Evolutionary conservation across 768 basidiomycete genomes (phyloP), one percentile per base, ranked within the genome.

Genomic region (Lentinula aciculospora): DNA sequence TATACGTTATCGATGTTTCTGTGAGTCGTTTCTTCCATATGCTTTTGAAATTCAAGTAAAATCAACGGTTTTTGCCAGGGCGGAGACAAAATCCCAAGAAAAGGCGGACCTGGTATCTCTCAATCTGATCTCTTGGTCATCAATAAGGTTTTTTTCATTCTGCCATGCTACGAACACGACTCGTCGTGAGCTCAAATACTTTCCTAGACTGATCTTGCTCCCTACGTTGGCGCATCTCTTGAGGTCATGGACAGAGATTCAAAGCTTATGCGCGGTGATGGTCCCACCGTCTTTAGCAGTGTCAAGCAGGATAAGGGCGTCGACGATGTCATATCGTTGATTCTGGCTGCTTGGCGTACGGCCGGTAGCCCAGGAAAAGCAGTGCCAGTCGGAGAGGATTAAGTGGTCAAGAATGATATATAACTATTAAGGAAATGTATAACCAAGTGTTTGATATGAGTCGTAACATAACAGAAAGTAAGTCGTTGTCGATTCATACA

Each of bases 11-110:
- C 60, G 90, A 92, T 66, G 90, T 92, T 61, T 83, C 90, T 58
- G 89, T 90, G 61, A 65, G 80, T 69, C n/a, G n/a, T 42, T 17
- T 57, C 54, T 15, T 42, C 17, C 7, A 29, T n/a, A n/a, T n/a
- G n/a, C n/a, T n/a, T n/a, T n/a, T n/a, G n/a, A n/a, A n/a, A n/a
- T n/a, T n/a, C n/a, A n/a, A n/a, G n/a, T n/a, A n/a, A n/a, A n/a
- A n/a, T n/a, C n/a, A n/a, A 56, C 29, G 15, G 58, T 23, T n/a
- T n/a, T 39, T 59, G 48, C 31, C 61, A 91, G 89, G 96, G 97
- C 9, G 96, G 96, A 0, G 96, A 99, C 74, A 99, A 99, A 73
- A 95, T 99, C 61, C 97, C 97, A 21, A 80, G 96, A 23, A 99
- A 99, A 75, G 96, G 97, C 4, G 97, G 96, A 1, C 97, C 96